These are phyloP conservation scores for Ceratonia siliqua DNA, from an alignment of 306 rosid genomes.

Conservation along the genomic window DNA sequence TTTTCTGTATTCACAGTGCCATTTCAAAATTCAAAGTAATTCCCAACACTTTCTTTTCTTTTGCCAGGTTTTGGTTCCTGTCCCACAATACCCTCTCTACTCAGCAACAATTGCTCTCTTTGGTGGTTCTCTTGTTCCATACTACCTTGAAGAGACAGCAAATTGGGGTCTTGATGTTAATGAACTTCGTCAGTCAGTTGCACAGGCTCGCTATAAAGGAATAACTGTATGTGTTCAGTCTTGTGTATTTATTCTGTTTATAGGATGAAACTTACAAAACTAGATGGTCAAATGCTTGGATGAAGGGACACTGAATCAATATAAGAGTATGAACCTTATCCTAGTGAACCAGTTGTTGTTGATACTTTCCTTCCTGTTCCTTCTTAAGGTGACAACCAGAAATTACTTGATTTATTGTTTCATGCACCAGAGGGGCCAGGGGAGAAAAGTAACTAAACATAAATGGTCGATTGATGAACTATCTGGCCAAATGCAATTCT, in stretches of 20 bases:
- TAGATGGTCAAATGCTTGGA: conserved; percentile 28
- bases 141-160: conserved; percentile 92
- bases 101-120: conserved; percentile 84
- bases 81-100: conserved; percentile 97
- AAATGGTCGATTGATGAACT: conserved; percentile 5
- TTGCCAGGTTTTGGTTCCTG: conserved; percentile 92
- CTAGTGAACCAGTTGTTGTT: neutral
- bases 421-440: neutral
- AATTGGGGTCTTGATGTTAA: conserved; percentile 94
- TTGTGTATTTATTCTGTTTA: conserved; percentile 23
- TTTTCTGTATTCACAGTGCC: conserved; percentile 1
- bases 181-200: conserved; percentile 67
- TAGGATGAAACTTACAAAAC: conserved; percentile 3
- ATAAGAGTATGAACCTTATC: conserved; percentile 14
- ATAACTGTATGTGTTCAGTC: conserved; percentile 55
- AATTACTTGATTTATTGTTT: conserved; percentile 24
- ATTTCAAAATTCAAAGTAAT: conserved; percentile 30
- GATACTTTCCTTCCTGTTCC: conserved; percentile 21
- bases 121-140: conserved; percentile 95
- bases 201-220: conserved; percentile 76
- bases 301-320: neutral
- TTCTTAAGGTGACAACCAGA: conserved; percentile 23
- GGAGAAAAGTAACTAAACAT: conserved; percentile 10
- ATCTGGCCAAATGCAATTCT: conserved; percentile 8
- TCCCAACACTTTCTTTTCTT: conserved; percentile 27